Evolutionary conservation across 306 rosid genomes (phyloP).

Genomic region (Lathyrus tuberosus): DNA sequence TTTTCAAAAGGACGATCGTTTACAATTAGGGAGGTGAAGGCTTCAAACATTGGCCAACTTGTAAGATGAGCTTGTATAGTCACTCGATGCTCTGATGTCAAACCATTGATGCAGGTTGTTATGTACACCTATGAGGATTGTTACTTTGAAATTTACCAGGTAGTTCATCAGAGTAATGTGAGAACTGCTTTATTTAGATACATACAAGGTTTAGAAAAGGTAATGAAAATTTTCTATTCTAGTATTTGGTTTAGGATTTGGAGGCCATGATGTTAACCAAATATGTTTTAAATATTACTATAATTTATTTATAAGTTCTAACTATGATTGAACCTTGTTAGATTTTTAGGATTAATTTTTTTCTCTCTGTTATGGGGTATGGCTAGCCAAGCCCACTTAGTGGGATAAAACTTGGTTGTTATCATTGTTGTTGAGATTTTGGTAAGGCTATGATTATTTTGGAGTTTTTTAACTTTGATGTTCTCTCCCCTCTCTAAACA

Average conservation of each 20-base stretch:
- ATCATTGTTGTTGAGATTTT: not conserved
- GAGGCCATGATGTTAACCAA: too few relatives aligned
- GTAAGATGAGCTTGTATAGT: constrained; percentile 92
- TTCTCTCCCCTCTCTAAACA: constrained; percentile 45
- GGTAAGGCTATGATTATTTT: constrained; percentile 5
- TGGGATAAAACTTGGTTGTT: too few relatives aligned
- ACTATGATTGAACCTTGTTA: not conserved
- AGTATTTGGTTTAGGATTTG: too few relatives aligned
- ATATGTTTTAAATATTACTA: not conserved
- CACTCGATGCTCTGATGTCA: constrained; percentile 93
- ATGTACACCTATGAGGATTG: constrained; percentile 98
- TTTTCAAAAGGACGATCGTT: constrained; percentile 84
- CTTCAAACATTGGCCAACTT: constrained; percentile 93
- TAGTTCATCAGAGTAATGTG: constrained; percentile 37
- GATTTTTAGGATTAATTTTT: constrained; percentile 5
- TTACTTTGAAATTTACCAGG: constrained; percentile 99
- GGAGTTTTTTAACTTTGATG: constrained; percentile 28
- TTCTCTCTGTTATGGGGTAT: not conserved
- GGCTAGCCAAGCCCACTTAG: not conserved
- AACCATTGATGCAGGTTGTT: constrained; percentile 97
- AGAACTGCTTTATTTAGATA: constrained; percentile 5
- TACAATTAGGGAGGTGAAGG: constrained; percentile 96
- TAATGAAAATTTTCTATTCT: constrained; percentile 20
- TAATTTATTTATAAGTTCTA: not conserved
- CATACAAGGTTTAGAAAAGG: not conserved